Base-by-base conservation (phyloP, 2,329 filamentous ascomycete genomes). In the Nothopassalora personata region DNA sequence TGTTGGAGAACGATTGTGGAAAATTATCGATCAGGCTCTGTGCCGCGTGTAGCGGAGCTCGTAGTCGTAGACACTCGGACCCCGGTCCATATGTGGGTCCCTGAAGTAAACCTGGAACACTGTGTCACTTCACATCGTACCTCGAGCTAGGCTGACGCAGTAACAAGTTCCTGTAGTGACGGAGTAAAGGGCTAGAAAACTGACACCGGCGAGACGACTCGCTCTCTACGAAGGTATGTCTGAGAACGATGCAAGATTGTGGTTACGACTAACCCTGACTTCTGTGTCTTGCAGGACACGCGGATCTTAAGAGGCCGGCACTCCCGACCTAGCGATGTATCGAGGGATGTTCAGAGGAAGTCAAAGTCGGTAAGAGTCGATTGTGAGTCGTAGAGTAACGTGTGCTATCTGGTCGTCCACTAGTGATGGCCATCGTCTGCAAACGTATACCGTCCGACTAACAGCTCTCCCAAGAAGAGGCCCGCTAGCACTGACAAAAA, bases 381-480 rank as follows among this genome's bases (percentile, higher is more conserved):
- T 23, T 23, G 23, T 23, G 23, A 23, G 23, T 23, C 23, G 23
- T 23, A 23, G 23, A 23, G 23, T 23, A 23, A 23, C 23, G 23
- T 23, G 23, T 23, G 23, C 23, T 23, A 23, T 23, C 23, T 23
- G 23, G 23, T 23, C 23, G 23, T 23, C 23, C 23, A 23, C 48
- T 48, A 72, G 52, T 72, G 70, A 60, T 73, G 70, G 30, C 60
- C 67, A 56, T 83, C 82, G 13, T 75, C 73, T 23, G 76, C 65
- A 48, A 77, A 70, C 30, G 78, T 78, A 67, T 86, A 94, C 64
- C 91, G 83, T 31, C 91, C 91, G 61, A 94, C 82, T 0, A 84
- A 82, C 47, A 97, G 76, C 72, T 94, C 94, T 27, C 93, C 93
- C n/a, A 95, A 71, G 70, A 97, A 97, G 1, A 88, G 83, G 13